Conservation (phyloP, 495 filamentous ascomycete genomes). For the Neurospora sp. region DNA sequence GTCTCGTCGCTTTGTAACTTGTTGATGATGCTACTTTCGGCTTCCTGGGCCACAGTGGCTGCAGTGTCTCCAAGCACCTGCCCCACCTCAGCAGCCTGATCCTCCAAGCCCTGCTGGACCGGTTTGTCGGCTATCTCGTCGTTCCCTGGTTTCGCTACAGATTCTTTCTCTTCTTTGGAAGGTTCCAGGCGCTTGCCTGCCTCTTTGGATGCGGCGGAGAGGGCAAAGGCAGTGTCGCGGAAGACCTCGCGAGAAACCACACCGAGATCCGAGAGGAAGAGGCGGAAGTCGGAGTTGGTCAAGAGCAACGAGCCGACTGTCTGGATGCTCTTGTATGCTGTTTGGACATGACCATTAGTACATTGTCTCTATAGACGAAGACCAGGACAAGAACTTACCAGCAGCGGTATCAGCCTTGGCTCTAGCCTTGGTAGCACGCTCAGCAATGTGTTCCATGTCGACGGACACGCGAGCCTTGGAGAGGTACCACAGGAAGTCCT, state of each 20-base stretch:
- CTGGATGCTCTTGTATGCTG: constrained; percentile 73
- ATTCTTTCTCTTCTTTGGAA: constrained; percentile 47
- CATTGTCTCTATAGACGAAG: not conserved
- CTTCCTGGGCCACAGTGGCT: constrained; percentile 53
- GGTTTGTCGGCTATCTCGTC: constrained; percentile 39
- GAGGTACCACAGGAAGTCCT: constrained; percentile 85
- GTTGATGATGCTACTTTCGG: constrained; percentile 54
- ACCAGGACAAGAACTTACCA: constrained; percentile 34
- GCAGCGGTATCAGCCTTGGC: constrained; percentile 69
- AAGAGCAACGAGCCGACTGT: constrained; percentile 76
- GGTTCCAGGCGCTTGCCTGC: constrained; percentile 64
- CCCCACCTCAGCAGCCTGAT: constrained; percentile 53
- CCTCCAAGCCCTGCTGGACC: constrained; percentile 48
- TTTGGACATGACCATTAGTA: not conserved
- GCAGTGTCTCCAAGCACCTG: constrained; percentile 54
- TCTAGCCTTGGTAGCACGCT: constrained; percentile 52
- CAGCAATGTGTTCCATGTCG: constrained; percentile 55
- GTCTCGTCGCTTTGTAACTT: constrained; percentile 61
- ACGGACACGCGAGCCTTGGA: constrained; percentile 59
- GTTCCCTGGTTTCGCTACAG: constrained; percentile 45
- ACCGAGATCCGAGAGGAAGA: constrained; percentile 75
- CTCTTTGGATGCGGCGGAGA: constrained; percentile 62
- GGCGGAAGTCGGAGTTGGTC: constrained; percentile 81
- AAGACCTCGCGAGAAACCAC: constrained; percentile 77
- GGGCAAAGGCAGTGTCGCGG: constrained; percentile 68